Conservation (phyloP, 2,329 filamentous ascomycete species). For the Monascus ruber region DNA sequence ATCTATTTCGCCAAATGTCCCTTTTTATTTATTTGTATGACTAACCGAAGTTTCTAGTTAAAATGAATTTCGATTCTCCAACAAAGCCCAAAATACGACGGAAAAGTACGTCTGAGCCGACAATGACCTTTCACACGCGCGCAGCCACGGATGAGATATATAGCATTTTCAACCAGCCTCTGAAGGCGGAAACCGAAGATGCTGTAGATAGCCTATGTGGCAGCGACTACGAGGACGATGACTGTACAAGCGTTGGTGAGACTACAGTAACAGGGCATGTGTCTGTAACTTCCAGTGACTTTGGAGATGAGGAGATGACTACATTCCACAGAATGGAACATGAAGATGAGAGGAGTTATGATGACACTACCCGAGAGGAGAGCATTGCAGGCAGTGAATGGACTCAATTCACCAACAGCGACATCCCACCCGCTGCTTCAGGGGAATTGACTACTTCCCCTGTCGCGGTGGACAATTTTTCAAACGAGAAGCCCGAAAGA, state of each 20-base stretch:
- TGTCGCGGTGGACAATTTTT: slow-evolving; percentile 3
- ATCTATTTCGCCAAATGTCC: not conserved
- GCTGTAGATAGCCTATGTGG: slow-evolving; percentile 56
- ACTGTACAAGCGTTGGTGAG: slow-evolving; percentile 77
- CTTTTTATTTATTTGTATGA: no score
- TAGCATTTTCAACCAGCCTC: slow-evolving; percentile 85
- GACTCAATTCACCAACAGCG: slow-evolving; percentile 72
- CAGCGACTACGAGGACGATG: slow-evolving; percentile 53
- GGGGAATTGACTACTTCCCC: slow-evolving; percentile 22
- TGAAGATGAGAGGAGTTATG: slow-evolving; percentile 26
- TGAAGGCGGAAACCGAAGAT: slow-evolving; percentile 40
- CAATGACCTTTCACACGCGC: slow-evolving; percentile 92
- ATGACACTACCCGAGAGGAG: slow-evolving; percentile 35
- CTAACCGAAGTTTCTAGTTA: slow-evolving; percentile 47
- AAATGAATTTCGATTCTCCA: slow-evolving; percentile 85
- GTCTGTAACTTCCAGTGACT: slow-evolving; percentile 52
- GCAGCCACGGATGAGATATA: slow-evolving; percentile 97
- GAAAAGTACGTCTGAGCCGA: slow-evolving; percentile 69
- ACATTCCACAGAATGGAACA: slow-evolving; percentile 26
- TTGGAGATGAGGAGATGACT: slow-evolving; percentile 47
- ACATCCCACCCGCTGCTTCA: slow-evolving; percentile 43
- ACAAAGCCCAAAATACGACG: slow-evolving; percentile 73
- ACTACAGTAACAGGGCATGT: slow-evolving; percentile 69
- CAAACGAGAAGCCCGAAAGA: slow-evolving; percentile 26
- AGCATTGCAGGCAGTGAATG: slow-evolving; percentile 59